Percentiles rank a stretch among this genome's conserved stretches.
These are phyloP conservation scores for Microbotryum violaceum DNA, from an alignment of 1,284 basidiomycete genomes.

Conservation along the genomic window DNA sequence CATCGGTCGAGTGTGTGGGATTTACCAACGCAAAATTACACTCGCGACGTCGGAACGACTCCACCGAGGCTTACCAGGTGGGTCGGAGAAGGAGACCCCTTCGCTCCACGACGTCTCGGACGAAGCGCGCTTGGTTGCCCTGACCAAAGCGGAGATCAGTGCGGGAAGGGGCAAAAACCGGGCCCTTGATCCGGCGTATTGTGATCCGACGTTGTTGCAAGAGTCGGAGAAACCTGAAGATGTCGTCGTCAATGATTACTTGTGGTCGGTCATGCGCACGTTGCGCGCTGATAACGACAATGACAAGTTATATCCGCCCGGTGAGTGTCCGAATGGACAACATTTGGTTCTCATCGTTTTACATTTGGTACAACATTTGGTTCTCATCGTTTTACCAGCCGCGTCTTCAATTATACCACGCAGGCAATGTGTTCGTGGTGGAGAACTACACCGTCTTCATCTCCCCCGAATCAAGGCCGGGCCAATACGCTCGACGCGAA, in stretches of 20 bases:
- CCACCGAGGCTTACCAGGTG: background rate
- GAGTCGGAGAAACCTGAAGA: conserved; percentile 19
- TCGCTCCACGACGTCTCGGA: conserved; percentile 18
- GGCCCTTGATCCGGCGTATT: conserved; percentile 32
- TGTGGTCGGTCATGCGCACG: conserved; percentile 44
- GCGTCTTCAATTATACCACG: background rate
- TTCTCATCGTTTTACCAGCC: background rate
- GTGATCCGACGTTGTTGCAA: conserved; percentile 33
- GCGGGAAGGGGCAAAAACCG: conserved; percentile 31
- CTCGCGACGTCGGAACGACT: background rate
- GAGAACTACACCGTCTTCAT: conserved; percentile 44
- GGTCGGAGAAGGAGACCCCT: background rate
- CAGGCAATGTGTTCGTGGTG: conserved; percentile 33
- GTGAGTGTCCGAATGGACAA: too few species aligned
- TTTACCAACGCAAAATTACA: conserved; percentile 31
- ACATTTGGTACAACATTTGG: too few species aligned
- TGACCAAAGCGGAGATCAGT: conserved; percentile 15
- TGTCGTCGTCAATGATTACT: conserved; percentile 41
- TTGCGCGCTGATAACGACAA: conserved; percentile 45
- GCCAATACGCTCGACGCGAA: conserved; percentile 25
- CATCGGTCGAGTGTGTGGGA: conserved; percentile 42
- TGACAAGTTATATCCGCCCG: conserved; percentile 45
- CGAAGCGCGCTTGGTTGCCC: conserved; percentile 17
- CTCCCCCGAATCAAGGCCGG: conserved; percentile 26
- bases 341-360: too few species aligned